Evolutionary conservation across 2,329 filamentous ascomycete species (phyloP).

Genomic region (Fusarium falciforme): DNA sequence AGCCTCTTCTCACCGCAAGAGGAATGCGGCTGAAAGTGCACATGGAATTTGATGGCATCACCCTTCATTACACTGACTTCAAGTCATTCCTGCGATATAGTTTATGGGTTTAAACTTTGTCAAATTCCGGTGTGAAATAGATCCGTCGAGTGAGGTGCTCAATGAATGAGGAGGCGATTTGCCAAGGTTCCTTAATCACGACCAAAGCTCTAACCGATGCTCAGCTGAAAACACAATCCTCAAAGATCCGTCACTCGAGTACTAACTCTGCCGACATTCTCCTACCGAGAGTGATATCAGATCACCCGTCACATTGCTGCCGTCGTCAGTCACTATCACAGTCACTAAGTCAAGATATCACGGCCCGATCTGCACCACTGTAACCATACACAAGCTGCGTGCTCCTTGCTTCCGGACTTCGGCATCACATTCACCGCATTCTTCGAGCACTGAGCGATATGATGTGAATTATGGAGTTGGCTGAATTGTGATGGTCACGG

Average conservation of each 20-base stretch:
- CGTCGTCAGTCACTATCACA: constrained; percentile 27
- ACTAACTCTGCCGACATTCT: not conserved
- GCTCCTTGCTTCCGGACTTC: not conserved
- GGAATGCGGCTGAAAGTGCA: not conserved
- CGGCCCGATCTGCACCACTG: not conserved
- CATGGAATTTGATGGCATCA: not conserved
- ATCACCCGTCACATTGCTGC: not conserved
- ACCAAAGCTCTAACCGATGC: not conserved
- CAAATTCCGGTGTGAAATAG: not conserved
- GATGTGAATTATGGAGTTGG: not conserved
- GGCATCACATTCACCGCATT: constrained; percentile 21
- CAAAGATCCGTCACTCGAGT: not conserved
- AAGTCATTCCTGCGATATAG: not conserved
- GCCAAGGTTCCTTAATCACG: not conserved
- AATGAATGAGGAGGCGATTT: not conserved
- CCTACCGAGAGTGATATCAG: not conserved
- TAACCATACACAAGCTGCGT: not conserved
- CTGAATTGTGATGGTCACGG: constrained; percentile 26
- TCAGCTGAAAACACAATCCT: not conserved
- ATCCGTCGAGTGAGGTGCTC: not conserved
- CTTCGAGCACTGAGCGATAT: not conserved
- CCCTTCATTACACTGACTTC: not conserved
- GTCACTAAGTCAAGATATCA: not conserved
- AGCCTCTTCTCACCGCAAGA: not conserved
- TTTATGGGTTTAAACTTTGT: not conserved